Evolutionary conservation across 1,284 basidiomycete genomes (phyloP).

Genomic region (Trametes polyzona): DNA sequence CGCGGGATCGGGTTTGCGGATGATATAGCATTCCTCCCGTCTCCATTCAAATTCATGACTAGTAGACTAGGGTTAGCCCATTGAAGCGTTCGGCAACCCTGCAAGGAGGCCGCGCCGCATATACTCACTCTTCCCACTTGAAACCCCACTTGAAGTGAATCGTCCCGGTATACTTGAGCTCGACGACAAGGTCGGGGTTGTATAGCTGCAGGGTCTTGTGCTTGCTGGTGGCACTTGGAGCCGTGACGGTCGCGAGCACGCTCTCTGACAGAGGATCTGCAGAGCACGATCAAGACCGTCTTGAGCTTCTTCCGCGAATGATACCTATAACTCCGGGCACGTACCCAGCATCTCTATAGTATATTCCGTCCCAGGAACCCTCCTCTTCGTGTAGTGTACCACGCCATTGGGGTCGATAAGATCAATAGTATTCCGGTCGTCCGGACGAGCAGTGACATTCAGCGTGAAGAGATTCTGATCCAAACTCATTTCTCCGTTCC

Average conservation of each 20-base stretch:
- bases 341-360: constrained; percentile 68
- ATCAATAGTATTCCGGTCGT: constrained; percentile 64
- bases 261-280: constrained; percentile 71
- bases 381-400: constrained; percentile 71
- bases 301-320: no score
- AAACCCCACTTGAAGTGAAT: constrained; percentile 79
- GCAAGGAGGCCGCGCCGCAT: background rate
- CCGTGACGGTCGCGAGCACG: constrained; percentile 64
- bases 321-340: constrained; percentile 30
- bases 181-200: constrained; percentile 72
- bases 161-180: constrained; percentile 74
- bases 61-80: no score
- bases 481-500: constrained; percentile 9
- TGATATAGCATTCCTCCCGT: constrained; percentile 77
- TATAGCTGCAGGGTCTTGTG: constrained; percentile 73
- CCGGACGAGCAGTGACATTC: constrained; percentile 57
- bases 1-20: constrained; percentile 84
- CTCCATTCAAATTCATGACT: constrained; percentile 86
- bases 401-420: constrained; percentile 65
- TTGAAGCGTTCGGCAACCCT: no score
- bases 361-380: constrained; percentile 54
- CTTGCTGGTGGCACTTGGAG: constrained; percentile 68
- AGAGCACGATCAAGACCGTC: no score
- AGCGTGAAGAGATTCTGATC: constrained; percentile 84
- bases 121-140: constrained; percentile 77